Evolutionary conservation across 495 filamentous ascomycete species (phyloP).

Genomic region (Hyaloscypha finlandica): DNA sequence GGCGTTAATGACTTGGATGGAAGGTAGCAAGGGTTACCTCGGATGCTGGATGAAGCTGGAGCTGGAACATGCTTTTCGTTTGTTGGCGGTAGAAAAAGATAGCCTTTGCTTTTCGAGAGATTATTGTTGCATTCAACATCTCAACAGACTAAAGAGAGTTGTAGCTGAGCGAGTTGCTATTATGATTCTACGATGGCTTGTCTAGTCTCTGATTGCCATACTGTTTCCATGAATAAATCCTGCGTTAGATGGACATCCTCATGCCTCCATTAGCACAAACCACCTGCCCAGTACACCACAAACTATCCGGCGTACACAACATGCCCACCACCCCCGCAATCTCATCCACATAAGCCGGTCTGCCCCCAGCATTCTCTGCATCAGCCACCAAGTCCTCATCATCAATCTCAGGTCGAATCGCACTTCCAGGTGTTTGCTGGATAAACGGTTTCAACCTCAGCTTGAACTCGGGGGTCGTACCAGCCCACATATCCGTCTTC

Average conservation of each 20-base stretch:
- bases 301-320: conserved; percentile 71
- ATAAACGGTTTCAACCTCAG: conserved; percentile 52
- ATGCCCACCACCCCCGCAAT: conserved; percentile 85
- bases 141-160: conserved; percentile 10
- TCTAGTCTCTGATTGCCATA: neutral
- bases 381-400: conserved; percentile 60
- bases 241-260: conserved; percentile 45
- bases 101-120: conserved; percentile 5
- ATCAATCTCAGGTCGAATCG: conserved; percentile 55
- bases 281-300: conserved; percentile 83
- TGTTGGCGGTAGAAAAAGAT: conserved; percentile 5
- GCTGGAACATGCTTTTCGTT: neutral
- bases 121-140: conserved; percentile 22
- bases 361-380: conserved; percentile 63
- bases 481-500: conserved; percentile 66
- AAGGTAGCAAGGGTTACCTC: neutral
- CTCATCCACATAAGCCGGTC: conserved; percentile 72
- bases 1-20: conserved; percentile 10
- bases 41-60: neutral
- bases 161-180: neutral
- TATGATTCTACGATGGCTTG: neutral
- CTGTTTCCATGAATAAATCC: neutral
- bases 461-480: conserved; percentile 44
- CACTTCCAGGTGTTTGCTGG: conserved; percentile 67
- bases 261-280: conserved; percentile 89